Evolutionary conservation across 805 yeast species (phyloP).

Genomic region (Kockiozyma suomiensis): DNA sequence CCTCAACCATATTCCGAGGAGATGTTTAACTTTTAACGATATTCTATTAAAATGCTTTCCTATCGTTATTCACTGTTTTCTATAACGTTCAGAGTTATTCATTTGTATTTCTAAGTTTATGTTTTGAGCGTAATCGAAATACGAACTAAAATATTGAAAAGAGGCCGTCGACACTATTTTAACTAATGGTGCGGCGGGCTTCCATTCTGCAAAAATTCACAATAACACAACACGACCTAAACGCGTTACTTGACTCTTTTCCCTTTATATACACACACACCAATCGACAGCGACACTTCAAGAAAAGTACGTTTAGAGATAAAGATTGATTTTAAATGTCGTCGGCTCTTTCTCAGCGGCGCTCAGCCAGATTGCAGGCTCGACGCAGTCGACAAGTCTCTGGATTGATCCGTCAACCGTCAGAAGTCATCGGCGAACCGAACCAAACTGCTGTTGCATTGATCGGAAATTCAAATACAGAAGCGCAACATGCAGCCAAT

Average conservation of each 20-base stretch:
- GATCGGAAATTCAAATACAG: background rate
- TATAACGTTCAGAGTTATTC: too few species aligned
- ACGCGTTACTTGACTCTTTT: background rate
- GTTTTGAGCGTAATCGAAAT: too few species aligned
- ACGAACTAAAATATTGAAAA: too few species aligned
- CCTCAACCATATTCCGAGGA: too few species aligned
- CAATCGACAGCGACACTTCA: too few species aligned
- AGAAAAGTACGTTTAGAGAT: too few species aligned
- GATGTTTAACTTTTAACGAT: too few species aligned
- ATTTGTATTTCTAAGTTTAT: too few species aligned
- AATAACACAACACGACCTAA: background rate
- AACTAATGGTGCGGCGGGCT: background rate
- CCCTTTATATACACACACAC: too few species aligned
- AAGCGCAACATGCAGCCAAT: background rate
- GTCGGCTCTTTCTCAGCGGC: constrained; percentile 20
- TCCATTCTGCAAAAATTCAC: constrained; percentile 3
- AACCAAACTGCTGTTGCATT: background rate
- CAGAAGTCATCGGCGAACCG: background rate
- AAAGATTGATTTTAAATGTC: background rate
- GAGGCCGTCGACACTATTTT: too few species aligned
- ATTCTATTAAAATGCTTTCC: too few species aligned
- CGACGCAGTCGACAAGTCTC: constrained; percentile 27
- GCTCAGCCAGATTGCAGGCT: constrained; percentile 27
- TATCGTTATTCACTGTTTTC: too few species aligned
- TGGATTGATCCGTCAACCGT: constrained; percentile 22